phyloP scores from a whole-genome alignment of 2,329 filamentous ascomycete genomes.

The Dothidotthia symphoricarpi region DNA sequence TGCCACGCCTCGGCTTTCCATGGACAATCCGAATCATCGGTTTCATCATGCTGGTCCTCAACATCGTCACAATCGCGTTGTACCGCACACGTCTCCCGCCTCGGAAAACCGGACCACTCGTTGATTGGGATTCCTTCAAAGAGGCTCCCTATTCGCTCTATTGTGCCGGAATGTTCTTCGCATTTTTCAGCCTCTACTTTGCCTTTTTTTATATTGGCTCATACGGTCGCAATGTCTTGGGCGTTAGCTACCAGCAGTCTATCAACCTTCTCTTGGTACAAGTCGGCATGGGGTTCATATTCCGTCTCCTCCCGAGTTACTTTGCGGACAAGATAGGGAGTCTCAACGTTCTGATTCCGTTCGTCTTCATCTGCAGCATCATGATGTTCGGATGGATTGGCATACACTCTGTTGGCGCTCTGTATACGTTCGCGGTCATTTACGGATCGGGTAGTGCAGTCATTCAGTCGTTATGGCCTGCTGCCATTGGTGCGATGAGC shows the following conservation, averaged over 20 bases:
- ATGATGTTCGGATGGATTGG: constrained; percentile 43
- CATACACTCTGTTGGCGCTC: constrained; percentile 20
- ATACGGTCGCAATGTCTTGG: constrained; percentile 46
- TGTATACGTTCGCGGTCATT: constrained; percentile 35
- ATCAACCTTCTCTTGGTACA: constrained; percentile 57
- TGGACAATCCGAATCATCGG: constrained; percentile 64
- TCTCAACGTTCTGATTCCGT: constrained; percentile 49
- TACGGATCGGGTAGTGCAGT: constrained; percentile 32
- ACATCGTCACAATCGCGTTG: constrained; percentile 34
- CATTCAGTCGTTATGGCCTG: constrained; percentile 34
- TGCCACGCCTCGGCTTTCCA: constrained; percentile 48
- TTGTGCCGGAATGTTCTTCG: constrained; percentile 38
- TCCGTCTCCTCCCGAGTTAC: constrained; percentile 49
- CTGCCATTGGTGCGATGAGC: constrained; percentile 32
- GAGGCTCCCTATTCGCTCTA: constrained; percentile 43
- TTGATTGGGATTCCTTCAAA: constrained; percentile 45
- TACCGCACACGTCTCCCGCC: constrained; percentile 42
- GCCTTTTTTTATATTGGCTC: constrained; percentile 49
- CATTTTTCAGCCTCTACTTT: constrained; percentile 43
- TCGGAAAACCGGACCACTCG: constrained; percentile 42
- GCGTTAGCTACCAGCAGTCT: constrained; percentile 51
- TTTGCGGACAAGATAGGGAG: constrained; percentile 44
- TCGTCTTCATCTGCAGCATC: constrained; percentile 48
- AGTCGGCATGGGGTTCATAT: constrained; percentile 51
- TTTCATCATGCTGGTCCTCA: constrained; percentile 55